Evolutionary conservation across 306 rosid species (phyloP).

Genomic region (Morella rubra): DNA sequence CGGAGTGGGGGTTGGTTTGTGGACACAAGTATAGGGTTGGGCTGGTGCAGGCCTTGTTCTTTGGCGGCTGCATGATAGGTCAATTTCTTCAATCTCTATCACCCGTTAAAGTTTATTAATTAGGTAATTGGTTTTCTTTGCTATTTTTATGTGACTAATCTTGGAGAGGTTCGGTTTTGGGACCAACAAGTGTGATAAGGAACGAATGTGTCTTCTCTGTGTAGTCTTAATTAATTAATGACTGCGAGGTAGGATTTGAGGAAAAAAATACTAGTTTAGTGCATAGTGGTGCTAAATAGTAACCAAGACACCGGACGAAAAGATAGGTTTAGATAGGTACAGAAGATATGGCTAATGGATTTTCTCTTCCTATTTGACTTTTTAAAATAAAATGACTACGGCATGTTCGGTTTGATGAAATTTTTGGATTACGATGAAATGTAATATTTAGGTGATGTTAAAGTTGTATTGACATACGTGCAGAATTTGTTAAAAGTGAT

Average conservation of each 20-base stretch:
- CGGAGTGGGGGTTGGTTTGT: conserved; percentile 76
- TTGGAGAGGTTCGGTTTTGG: not conserved
- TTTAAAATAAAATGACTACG: no score
- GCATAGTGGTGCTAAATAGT: no score
- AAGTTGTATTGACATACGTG: no score
- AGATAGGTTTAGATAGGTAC: no score
- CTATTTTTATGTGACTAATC: not conserved
- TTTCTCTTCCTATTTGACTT: no score
- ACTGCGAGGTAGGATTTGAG: not conserved
- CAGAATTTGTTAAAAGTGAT: no score
- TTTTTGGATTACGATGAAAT: no score
- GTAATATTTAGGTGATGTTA: no score
- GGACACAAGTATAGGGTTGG: conserved; percentile 79
- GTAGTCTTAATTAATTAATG: no score
- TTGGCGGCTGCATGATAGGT: conserved; percentile 97
- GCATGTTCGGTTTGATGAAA: no score
- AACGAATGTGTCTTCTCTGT: not conserved
- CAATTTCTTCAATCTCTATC: conserved; percentile 23
- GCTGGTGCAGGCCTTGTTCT: conserved; percentile 80
- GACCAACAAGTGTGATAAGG: not conserved
- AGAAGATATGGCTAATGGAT: no score
- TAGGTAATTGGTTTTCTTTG: not conserved
- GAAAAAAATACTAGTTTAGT: not conserved
- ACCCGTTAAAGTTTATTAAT: not conserved
- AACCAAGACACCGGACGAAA: no score